Evolutionary conservation across 176 grass and related monocot genomes (phyloP).

Genomic region (Microstegium vimineum): DNA sequence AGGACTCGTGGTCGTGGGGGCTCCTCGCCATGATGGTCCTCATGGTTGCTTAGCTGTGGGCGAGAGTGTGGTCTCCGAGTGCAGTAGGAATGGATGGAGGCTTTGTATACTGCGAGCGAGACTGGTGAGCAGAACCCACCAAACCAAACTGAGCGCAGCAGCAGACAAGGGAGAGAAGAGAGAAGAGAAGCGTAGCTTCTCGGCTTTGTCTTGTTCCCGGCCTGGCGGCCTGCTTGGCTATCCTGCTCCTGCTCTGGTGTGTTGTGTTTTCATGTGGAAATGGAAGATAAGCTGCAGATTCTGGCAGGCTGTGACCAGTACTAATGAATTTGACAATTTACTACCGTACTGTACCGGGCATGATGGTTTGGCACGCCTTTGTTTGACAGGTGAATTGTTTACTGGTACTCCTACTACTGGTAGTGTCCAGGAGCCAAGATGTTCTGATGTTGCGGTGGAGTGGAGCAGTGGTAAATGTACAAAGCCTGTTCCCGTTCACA

Average conservation of each 20-base stretch:
- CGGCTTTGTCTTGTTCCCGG: slow-evolving; percentile 25
- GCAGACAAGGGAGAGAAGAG: slow-evolving; percentile 23
- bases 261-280: slow-evolving; percentile 27
- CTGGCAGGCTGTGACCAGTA: background rate
- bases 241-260: background rate
- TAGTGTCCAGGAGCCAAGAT: background rate
- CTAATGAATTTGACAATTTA: slow-evolving; percentile 4
- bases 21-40: slow-evolving; percentile 82
- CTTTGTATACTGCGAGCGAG: slow-evolving; percentile 30
- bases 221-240: background rate
- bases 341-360: background rate
- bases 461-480: background rate
- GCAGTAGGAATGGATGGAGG: background rate
- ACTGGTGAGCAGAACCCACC: slow-evolving; percentile 53
- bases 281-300: slow-evolving; percentile 33
- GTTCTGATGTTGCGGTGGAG: background rate
- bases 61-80: background rate
- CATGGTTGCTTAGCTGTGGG: slow-evolving; percentile 45
- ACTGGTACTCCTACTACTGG: background rate
- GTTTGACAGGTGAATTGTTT: background rate
- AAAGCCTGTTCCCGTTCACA: no score
- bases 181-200: slow-evolving; percentile 20
- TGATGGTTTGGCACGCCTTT: background rate
- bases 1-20: slow-evolving; percentile 76
- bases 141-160: slow-evolving; percentile 43